A percentile compares a stretch with the other conserved stretches of the same genome.
Evolutionary conservation across 2,329 filamentous ascomycete species (phyloP).

Genomic region (Leptosphaerulina australis): DNA sequence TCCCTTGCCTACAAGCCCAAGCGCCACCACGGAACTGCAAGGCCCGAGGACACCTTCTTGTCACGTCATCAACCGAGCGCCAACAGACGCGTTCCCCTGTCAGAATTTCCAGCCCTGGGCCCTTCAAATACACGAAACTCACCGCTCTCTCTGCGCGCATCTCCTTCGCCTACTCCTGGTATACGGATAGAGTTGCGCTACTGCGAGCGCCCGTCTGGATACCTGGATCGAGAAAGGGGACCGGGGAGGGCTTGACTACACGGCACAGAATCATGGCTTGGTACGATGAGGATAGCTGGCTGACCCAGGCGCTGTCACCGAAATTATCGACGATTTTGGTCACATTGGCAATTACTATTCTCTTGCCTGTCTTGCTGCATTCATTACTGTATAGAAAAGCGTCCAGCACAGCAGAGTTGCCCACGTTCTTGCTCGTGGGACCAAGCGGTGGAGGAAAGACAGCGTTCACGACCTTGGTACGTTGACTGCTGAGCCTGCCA

Average conservation of each 20-base stretch:
- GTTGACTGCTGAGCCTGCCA: slow-evolving; percentile 18
- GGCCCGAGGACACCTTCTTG: slow-evolving; percentile 13
- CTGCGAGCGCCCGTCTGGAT: slow-evolving; percentile 10
- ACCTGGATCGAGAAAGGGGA: neutral
- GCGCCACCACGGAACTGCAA: slow-evolving; percentile 14
- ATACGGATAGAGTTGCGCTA: slow-evolving; percentile 15
- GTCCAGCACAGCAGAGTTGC: slow-evolving; percentile 67
- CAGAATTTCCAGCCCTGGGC: slow-evolving; percentile 8
- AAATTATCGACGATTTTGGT: slow-evolving; percentile 63
- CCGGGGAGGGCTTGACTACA: slow-evolving; percentile 3
- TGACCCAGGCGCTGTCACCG: slow-evolving; percentile 55
- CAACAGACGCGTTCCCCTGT: slow-evolving; percentile 12
- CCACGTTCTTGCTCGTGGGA: slow-evolving; percentile 80
- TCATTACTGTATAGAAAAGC: slow-evolving; percentile 70
- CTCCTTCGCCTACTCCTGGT: slow-evolving; percentile 7
- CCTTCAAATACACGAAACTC: slow-evolving; percentile 13
- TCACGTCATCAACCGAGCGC: slow-evolving; percentile 30
- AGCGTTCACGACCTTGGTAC: slow-evolving; percentile 77
- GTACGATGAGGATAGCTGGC: slow-evolving; percentile 51
- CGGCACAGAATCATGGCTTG: slow-evolving; percentile 38
- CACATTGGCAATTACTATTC: slow-evolving; percentile 72
- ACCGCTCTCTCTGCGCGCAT: slow-evolving; percentile 19
- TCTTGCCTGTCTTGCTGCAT: slow-evolving; percentile 80
- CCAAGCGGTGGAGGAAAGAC: slow-evolving; percentile 88
- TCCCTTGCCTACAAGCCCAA: neutral